Evolutionary conservation across 352 stramenopile genomes (phyloP), one percentile per base, ranked within the genome.

Genomic region (Thraustochytrium sp.): DNA sequence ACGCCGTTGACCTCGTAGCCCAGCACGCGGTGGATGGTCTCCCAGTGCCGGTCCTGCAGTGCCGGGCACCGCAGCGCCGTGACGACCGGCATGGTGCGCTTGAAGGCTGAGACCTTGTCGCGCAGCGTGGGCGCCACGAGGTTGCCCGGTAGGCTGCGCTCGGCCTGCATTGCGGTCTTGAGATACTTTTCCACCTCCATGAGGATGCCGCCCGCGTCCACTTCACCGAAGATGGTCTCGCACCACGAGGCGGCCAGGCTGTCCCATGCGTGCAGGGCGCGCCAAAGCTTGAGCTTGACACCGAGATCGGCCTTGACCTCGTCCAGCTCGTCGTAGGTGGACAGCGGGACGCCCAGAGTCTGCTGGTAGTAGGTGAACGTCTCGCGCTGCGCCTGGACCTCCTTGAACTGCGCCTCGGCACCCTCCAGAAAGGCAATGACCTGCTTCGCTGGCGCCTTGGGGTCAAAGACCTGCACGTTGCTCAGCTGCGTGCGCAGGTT

Each of bases 11-110:
- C 89, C 9, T 99, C 87, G 68, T 99, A 96, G 29, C 92, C 93
- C 21, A 85, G 53, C 21, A 73, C 44, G 26, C 26, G 13, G 18
- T 84, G 59, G 51, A 85, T 85, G 37, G 34, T 44, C 86, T 98
- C 98, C 97, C 97, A 99, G 85, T 99, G 97, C 0, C 97, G 90
- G 55, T 99, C 96, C 73, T 98, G 98, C 84, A 99, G 94, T 2
- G 96, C 94, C 75, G 99, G 96, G 0, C 94, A 98, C 77, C 98
- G 98, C 23, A 99, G 87, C 76, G 99, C 97, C 36, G 92, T 93
- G 2, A 99, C 85, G 31, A 99, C 86, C 34, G 90, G 89, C 84
- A 98, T 96, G 76, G 97, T 96, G 76, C 88, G 86, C 62, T 98
- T 94, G 83, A 96, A 98, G 4, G 88, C 87, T 62, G 98, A 93